Percentiles rank a stretch among this genome's conserved stretches.
These are phyloP conservation scores for Heliosperma pusillum DNA, from an alignment of 148 eudicot species.

Conservation along the genomic window DNA sequence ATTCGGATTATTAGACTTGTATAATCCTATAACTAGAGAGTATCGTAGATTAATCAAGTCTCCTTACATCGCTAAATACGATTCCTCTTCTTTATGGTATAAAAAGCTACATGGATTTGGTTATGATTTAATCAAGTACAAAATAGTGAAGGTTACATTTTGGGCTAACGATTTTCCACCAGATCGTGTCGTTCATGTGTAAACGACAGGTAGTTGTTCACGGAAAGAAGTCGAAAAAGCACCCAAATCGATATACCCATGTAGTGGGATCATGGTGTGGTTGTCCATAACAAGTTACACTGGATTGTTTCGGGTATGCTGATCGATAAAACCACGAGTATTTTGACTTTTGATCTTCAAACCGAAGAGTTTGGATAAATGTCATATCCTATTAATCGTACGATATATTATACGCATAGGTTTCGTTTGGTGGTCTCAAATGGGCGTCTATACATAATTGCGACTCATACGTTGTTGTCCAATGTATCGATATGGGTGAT, in stretches of 20 bases:
- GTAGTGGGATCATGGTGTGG: background rate
- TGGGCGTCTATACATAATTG: background rate
- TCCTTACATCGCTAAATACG: background rate
- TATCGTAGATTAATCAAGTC: background rate
- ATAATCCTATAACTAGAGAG: background rate
- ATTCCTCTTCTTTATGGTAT: background rate
- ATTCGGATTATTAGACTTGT: background rate
- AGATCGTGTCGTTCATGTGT: background rate
- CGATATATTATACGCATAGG: background rate
- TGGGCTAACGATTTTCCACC: background rate
- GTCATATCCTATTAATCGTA: background rate
- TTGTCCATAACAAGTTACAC: background rate
- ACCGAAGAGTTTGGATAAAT: background rate
- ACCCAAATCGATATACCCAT: background rate
- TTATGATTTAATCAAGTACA: background rate
- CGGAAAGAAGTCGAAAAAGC: background rate
- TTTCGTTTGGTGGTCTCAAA: background rate
- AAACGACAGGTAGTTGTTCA: background rate
- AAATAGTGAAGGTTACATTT: background rate
- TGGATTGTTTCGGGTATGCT: background rate
- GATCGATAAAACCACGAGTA: background rate
- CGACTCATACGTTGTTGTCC: no score
- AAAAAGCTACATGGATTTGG: background rate
- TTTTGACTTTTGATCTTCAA: background rate
- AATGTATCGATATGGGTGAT: conserved; percentile 3